Evolutionary conservation across 2,329 filamentous ascomycete genomes (phyloP).

Genomic region (Paraphoma chrysanthemicola): DNA sequence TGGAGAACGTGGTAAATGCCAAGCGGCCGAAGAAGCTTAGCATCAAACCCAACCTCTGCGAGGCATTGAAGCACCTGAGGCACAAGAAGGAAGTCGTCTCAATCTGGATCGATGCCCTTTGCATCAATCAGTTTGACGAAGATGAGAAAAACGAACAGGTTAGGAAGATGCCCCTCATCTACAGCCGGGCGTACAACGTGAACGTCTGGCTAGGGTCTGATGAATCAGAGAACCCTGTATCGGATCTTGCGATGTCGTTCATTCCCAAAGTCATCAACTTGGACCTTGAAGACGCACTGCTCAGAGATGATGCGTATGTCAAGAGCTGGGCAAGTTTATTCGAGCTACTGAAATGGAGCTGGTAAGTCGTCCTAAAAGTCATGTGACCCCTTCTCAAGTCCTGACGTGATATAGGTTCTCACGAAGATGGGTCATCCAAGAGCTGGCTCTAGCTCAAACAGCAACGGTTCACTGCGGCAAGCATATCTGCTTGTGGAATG

Average conservation of each 20-base stretch:
- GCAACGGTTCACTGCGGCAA: conserved; percentile 10
- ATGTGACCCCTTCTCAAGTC: too few species aligned
- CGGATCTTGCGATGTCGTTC: neutral
- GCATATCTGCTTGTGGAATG: conserved; percentile 35
- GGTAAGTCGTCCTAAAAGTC: neutral
- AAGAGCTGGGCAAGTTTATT: neutral
- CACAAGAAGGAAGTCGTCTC: neutral
- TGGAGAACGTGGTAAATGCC: neutral
- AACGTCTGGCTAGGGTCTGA: conserved; percentile 5
- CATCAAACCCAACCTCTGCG: conserved; percentile 1
- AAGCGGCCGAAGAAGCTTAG: neutral
- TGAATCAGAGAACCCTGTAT: neutral
- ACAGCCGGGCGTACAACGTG: conserved; percentile 4
- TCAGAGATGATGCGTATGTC: neutral
- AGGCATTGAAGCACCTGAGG: conserved; percentile 4
- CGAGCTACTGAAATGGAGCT: conserved; percentile 4
- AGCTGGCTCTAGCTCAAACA: conserved; percentile 10
- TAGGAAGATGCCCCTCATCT: conserved; percentile 10
- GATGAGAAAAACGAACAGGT: conserved; percentile 12
- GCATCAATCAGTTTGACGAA: conserved; percentile 18
- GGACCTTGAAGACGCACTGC: neutral
- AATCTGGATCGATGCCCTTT: conserved; percentile 14
- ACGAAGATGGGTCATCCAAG: conserved; percentile 18
- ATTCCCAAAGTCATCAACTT: neutral
- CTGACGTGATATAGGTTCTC: conserved; percentile 4